These are phyloP conservation scores for Colletotrichum sp. DNA, from an alignment of 2,329 filamentous ascomycete species.

Conservation along the genomic window DNA sequence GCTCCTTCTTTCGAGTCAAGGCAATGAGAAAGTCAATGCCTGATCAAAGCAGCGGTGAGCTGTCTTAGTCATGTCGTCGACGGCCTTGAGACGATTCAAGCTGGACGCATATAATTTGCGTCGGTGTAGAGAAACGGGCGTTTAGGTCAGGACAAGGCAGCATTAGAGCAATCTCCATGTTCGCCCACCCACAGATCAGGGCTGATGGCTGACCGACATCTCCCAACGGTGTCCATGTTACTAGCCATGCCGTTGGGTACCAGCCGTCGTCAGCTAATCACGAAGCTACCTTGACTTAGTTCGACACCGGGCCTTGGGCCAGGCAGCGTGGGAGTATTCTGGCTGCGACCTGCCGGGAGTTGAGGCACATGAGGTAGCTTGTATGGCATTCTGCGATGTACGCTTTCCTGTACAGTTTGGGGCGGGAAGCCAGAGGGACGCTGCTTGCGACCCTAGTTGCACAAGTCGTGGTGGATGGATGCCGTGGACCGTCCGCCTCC, in stretches of 20 bases:
- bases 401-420: not conserved
- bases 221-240: not conserved
- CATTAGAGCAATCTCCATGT: not conserved
- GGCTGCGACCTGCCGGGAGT: not conserved
- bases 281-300: not conserved
- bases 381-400: not conserved
- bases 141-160: not conserved
- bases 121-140: not conserved
- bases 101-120: not conserved
- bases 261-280: not conserved
- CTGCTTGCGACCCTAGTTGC: not conserved
- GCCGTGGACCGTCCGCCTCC: not conserved
- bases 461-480: not conserved
- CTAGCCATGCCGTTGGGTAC: not conserved
- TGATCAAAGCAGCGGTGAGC: constrained; percentile 8
- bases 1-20: not conserved
- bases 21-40: not conserved
- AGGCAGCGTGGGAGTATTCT: not conserved
- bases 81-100: not conserved
- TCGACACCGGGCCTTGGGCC: not conserved
- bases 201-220: constrained; percentile 2
- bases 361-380: not conserved
- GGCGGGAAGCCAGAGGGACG: not conserved
- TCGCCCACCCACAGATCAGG: not conserved
- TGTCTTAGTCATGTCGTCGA: not conserved